Percentiles rank a stretch among this genome's conserved stretches.
These are phyloP conservation scores for Aspergillus sp. DNA, from an alignment of 2,329 filamentous ascomycete species.

Conservation along the genomic window DNA sequence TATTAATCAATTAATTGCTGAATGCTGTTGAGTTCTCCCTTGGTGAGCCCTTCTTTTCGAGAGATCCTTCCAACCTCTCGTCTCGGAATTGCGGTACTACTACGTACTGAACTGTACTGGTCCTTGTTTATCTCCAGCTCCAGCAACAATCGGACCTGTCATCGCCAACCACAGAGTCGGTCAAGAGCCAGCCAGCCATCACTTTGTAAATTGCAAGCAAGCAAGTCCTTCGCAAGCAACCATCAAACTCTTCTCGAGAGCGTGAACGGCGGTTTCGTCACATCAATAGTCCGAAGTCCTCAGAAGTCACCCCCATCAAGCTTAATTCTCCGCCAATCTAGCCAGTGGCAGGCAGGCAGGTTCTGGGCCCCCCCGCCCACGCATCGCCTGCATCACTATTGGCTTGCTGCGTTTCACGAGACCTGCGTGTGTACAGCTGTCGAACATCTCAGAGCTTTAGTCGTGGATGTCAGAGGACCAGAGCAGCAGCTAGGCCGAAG, in stretches of 20 bases:
- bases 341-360: not conserved
- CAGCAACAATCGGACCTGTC: not conserved
- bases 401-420: conserved; percentile 6
- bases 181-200: no score
- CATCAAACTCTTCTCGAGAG: no score
- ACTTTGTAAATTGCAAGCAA: no score
- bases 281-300: not conserved
- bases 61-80: not conserved
- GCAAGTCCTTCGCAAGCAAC: no score
- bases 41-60: not conserved
- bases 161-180: no score
- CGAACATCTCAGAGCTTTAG: not conserved
- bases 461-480: not conserved
- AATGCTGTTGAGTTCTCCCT: not conserved
- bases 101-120: not conserved
- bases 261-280: no score
- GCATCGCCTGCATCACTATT: not conserved
- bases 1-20: not conserved
- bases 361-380: not conserved
- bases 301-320: not conserved
- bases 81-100: not conserved
- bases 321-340: not conserved
- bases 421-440: conserved; percentile 1
- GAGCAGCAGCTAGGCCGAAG: not conserved
- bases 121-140: not conserved